Evolutionary conservation across 2,329 filamentous ascomycete species (phyloP).

Genomic region (Apiospora koreana): DNA sequence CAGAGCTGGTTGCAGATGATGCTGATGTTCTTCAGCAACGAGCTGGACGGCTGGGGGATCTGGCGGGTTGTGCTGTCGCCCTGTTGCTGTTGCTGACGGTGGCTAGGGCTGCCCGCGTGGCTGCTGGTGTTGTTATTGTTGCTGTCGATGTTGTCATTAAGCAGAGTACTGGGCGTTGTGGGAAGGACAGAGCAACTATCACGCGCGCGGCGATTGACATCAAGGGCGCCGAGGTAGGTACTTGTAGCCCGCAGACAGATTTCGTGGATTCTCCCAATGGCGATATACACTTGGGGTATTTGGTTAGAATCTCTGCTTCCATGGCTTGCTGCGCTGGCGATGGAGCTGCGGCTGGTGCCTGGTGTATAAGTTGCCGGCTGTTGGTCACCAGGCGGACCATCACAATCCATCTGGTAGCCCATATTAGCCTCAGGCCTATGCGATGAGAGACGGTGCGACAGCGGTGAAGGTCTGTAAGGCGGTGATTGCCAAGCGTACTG

Average conservation of each 20-base stretch:
- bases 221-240: constrained; percentile 22
- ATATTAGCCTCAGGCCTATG: neutral
- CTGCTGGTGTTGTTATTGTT: neutral
- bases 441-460: neutral
- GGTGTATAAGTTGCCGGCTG: neutral
- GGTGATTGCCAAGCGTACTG: neutral
- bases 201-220: constrained; percentile 19
- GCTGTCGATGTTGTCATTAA: neutral
- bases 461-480: neutral
- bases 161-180: neutral
- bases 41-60: constrained; percentile 23
- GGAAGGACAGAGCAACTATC: constrained; percentile 11
- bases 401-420: neutral
- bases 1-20: constrained; percentile 33
- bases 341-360: neutral
- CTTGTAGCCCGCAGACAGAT: constrained; percentile 23
- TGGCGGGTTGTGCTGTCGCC: neutral
- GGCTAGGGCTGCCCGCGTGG: neutral
- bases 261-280: constrained; percentile 20
- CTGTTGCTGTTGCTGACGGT: neutral
- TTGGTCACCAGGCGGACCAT: neutral
- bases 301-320: neutral
- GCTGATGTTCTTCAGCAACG: constrained; percentile 32
- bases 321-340: neutral
- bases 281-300: constrained; percentile 10